Evolutionary conservation across 2,329 filamentous ascomycete genomes (phyloP).

Genomic region (Fusarium keratoplasticum): DNA sequence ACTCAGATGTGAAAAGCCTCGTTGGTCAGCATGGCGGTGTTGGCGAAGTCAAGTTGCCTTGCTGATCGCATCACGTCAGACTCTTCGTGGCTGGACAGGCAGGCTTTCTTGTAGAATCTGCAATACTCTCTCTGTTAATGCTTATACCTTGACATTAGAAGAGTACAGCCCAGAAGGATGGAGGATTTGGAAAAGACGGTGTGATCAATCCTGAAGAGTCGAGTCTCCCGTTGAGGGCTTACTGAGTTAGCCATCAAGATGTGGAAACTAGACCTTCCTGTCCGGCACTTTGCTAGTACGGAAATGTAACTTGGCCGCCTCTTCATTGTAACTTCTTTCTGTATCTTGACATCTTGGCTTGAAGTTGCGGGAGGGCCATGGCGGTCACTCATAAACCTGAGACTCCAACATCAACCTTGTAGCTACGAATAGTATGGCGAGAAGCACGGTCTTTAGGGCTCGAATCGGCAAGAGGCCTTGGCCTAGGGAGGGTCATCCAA

Average conservation of each 20-base stretch:
- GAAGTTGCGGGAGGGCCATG: background rate
- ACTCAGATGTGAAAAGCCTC: slow-evolving; percentile 11
- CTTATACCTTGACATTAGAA: background rate
- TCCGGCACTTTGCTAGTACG: background rate
- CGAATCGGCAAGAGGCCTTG: slow-evolving; percentile 11
- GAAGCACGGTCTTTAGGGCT: slow-evolving; percentile 32
- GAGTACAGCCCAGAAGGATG: background rate
- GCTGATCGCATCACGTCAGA: slow-evolving; percentile 21
- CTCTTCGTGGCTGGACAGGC: background rate
- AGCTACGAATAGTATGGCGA: slow-evolving; percentile 7
- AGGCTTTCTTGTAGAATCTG: background rate
- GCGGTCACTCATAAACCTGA: slow-evolving; percentile 5
- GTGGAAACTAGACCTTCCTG: background rate
- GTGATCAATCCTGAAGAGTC: background rate
- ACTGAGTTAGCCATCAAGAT: background rate
- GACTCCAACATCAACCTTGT: slow-evolving; percentile 24
- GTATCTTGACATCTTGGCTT: background rate
- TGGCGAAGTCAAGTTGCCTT: slow-evolving; percentile 7
- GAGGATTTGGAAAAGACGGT: background rate
- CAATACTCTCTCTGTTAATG: background rate
- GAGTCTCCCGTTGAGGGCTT: background rate
- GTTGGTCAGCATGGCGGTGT: slow-evolving; percentile 20
- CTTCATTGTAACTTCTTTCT: background rate
- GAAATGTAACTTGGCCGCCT: background rate
- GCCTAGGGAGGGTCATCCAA: slow-evolving; percentile 9